Conservation (phyloP, 1,284 basidiomycete species). For the Lentinus polychrous region DNA sequence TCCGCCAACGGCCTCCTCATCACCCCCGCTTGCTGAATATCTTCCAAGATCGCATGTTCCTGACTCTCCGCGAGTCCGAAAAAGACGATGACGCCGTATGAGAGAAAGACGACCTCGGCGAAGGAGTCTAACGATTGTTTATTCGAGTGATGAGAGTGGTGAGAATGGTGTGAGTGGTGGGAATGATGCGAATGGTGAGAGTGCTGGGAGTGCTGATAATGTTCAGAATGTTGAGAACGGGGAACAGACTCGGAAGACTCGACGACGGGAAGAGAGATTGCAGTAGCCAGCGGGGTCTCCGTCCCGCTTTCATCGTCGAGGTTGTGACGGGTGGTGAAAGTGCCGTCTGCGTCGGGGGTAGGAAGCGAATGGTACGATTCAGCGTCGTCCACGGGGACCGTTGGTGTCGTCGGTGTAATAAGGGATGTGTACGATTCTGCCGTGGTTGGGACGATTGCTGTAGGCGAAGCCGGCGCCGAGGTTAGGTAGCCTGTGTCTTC, state of each 20-base stretch:
- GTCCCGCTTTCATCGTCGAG: neutral
- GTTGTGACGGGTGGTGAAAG: neutral
- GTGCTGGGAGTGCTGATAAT: neutral
- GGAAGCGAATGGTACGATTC: neutral
- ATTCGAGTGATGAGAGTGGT: neutral
- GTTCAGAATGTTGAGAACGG: neutral
- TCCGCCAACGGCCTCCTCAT: slow-evolving; percentile 55
- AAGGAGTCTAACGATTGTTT: slow-evolving; percentile 26
- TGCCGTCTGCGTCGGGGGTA: neutral
- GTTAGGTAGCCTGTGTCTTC: slow-evolving; percentile 84
- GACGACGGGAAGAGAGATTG: neutral
- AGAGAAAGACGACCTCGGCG: slow-evolving; percentile 85
- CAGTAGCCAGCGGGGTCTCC: too few relatives aligned
- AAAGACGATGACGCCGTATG: slow-evolving; percentile 83
- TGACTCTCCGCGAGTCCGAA: slow-evolving; percentile 76
- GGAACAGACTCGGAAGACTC: neutral
- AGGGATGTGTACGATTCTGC: too few relatives aligned
- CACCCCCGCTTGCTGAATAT: slow-evolving; percentile 67
- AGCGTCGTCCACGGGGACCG: neutral
- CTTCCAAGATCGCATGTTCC: slow-evolving; percentile 76
- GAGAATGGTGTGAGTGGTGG: neutral
- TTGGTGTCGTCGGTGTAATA: slow-evolving; percentile 2
- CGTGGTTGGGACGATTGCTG: neutral
- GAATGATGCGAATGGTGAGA: slow-evolving; percentile 4
- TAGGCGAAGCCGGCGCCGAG: slow-evolving; percentile 13